A percentile compares a stretch with the other conserved stretches of the same genome.
Conservation (phyloP, 306 rosid species). For the Casuarina cunninghamiana region DNA sequence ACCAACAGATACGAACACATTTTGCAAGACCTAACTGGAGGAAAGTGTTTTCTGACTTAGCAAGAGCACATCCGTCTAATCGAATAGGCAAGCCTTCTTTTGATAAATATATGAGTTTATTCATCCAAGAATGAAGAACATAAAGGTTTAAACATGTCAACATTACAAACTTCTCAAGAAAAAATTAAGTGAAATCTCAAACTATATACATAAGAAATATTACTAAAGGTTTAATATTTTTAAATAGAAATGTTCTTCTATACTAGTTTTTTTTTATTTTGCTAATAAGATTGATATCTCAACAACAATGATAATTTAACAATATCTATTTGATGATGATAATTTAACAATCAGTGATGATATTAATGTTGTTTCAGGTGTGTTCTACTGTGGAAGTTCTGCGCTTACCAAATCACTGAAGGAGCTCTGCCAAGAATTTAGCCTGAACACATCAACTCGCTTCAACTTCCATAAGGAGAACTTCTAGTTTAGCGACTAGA, state of each 20-base stretch:
- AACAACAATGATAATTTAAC: no score
- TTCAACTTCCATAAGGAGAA: constrained; percentile 90
- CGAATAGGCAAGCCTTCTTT: constrained; percentile 52
- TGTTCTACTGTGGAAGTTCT: constrained; percentile 84
- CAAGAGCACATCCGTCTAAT: constrained; percentile 47
- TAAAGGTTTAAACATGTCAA: no score
- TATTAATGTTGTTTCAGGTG: constrained; percentile 54
- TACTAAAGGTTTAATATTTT: no score
- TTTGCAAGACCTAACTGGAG: constrained; percentile 93
- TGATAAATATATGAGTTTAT: no score
- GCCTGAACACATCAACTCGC: constrained; percentile 45
- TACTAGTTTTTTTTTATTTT: no score
- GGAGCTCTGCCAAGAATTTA: constrained; percentile 45
- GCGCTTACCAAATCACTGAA: constrained; percentile 29
- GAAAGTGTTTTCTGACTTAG: constrained; percentile 58
- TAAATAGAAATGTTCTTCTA: no score
- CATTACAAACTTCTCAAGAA: no score
- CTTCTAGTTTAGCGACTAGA: constrained; percentile 44
- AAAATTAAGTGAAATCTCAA: no score
- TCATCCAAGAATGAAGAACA: no score
- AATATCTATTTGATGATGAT: no score
- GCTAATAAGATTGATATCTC: no score
- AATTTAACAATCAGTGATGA: neutral
- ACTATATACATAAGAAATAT: no score
- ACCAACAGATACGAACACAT: constrained; percentile 79